Evolutionary conservation across 176 grass and related monocot species (phyloP).

Genomic region (Secale cereale): DNA sequence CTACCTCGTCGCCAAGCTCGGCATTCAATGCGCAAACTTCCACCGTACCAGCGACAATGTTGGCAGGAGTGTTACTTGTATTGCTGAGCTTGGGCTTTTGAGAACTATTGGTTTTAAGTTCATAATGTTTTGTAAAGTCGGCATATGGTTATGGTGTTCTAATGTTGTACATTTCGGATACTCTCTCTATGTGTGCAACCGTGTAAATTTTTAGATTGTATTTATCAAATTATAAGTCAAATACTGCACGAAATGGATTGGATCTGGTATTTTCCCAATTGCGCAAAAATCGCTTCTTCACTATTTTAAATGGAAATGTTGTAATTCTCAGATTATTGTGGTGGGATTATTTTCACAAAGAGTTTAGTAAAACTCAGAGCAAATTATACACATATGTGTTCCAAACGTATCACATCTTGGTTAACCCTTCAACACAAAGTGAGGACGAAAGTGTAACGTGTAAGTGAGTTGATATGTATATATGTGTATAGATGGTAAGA

Average conservation of each 20-base stretch:
- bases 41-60: not conserved
- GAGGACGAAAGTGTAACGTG: no score
- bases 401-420: no score
- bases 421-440: no score
- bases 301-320: no score
- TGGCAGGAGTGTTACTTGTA: not conserved
- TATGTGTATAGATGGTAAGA: no score
- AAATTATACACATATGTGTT: no score
- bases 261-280: no score
- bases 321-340: no score
- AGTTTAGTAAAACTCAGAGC: no score
- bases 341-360: no score
- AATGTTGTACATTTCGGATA: not conserved
- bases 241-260: not conserved
- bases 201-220: not conserved
- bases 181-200: not conserved
- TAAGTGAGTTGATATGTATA: no score
- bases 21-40: not conserved
- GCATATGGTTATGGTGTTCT: not conserved
- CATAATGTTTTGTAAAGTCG: not conserved
- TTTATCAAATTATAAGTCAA: not conserved
- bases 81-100: slow-evolving; percentile 9
- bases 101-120: not conserved
- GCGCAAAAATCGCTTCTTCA: no score
- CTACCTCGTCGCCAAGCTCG: not conserved